These are phyloP conservation scores for Eucalyptus sp. DNA, from an alignment of 345 rosid species.

Conservation along the genomic window DNA sequence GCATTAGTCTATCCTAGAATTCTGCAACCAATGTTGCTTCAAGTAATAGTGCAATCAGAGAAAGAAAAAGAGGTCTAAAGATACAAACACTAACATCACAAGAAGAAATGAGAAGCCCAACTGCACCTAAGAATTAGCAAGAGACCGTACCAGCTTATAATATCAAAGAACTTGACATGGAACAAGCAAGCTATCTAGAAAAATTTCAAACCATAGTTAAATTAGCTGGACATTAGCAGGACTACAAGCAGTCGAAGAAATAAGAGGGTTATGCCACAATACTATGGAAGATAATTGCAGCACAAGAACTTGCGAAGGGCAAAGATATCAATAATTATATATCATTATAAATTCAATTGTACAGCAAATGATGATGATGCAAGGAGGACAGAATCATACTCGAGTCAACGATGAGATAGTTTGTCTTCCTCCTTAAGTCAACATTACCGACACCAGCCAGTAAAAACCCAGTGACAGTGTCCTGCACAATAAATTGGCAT, in stretches of 20 bases:
- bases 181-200: not conserved
- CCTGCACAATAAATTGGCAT: constrained; percentile 22
- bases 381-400: constrained; percentile 35
- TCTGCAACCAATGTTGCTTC: not conserved
- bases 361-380: not conserved
- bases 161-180: not conserved
- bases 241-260: not conserved
- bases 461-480: constrained; percentile 84
- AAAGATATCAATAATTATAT: not conserved
- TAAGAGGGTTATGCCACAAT: not conserved
- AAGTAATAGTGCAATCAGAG: not conserved
- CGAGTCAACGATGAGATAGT: constrained; percentile 86
- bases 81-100: not conserved
- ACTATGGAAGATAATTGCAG: not conserved
- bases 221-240: not conserved
- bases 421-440: constrained; percentile 85
- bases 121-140: not conserved
- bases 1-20: not conserved
- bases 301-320: not conserved
- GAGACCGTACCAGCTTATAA: not conserved
- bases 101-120: not conserved
- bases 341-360: not conserved
- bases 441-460: constrained; percentile 99
- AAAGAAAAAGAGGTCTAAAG: not conserved
- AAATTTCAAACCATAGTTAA: not conserved